A percentile compares a stretch with the other conserved stretches of the same genome.
These are phyloP conservation scores for Henckelia pumila DNA, from an alignment of 257 asterid genomes.

Conservation along the genomic window DNA sequence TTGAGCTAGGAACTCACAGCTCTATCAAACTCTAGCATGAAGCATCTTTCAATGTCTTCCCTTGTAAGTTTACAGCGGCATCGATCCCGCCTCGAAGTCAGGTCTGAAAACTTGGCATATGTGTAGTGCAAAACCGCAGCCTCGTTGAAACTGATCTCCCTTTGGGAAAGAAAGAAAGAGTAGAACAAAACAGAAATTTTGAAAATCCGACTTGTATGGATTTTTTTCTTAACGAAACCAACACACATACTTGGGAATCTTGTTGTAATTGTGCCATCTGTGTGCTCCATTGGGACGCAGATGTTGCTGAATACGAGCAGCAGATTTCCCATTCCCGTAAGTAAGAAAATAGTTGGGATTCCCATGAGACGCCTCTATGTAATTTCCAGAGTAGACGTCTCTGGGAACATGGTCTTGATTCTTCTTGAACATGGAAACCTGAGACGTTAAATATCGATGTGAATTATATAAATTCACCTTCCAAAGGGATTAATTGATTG, in stretches of 20 bases:
- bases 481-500: no score
- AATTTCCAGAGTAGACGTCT: conserved; percentile 50
- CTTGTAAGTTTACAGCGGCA: conserved; percentile 68
- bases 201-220: no score
- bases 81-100: conserved; percentile 63
- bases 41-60: conserved; percentile 60
- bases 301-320: conserved; percentile 71
- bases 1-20: conserved; percentile 46
- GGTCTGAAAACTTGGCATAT: conserved; percentile 62
- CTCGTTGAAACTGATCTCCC: conserved; percentile 58
- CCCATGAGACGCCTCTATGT: conserved; percentile 49
- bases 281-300: conserved; percentile 80
- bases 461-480: no score
- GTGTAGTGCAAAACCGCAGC: conserved; percentile 71
- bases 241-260: conserved; percentile 62
- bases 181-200: neutral
- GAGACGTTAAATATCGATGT: no score
- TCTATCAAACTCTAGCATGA: conserved; percentile 69
- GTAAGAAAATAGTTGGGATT: conserved; percentile 66
- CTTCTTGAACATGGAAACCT: conserved; percentile 78
- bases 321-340: conserved; percentile 68
- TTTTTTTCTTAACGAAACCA: no score
- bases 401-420: conserved; percentile 52
- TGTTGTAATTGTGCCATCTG: conserved; percentile 76
- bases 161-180: conserved; percentile 18